Base-by-base conservation (phyloP, 345 rosid genomes). In the Populus davidiana region DNA sequence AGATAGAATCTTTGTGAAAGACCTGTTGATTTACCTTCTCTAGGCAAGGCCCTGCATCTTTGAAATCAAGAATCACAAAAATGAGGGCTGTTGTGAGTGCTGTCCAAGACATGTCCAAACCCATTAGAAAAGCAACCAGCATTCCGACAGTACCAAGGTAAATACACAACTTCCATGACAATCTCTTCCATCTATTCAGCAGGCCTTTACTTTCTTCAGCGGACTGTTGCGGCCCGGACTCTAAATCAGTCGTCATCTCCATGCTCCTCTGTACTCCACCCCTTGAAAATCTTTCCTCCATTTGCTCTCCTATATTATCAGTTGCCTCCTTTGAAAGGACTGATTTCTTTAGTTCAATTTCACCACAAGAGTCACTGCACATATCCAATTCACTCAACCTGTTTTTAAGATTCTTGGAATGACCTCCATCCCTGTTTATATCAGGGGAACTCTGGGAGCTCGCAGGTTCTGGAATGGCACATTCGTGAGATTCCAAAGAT, bases 71-170 rank as follows among this genome's bases (percentile, higher is more conserved):
- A 33, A 4, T 33, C 36, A 33, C 36, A 33, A 33, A 33, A 33
- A 33, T 4, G 36, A 33, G 36, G 36, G 36, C 36, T 33, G 36
- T 0, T 33, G 36, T 33, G 36, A 33, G 36, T 33, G 36, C 36
- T 4, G 36, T 33, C 36, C 36, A 33, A 33, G 36, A 33, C 36
- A 33, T 33, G 43, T 39, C 2, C 43, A 39, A 39, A 39, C 43
- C 43, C 43, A 39, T 39, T 39, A 39, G 43, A 39, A 39, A 39
- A 39, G 43, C 83, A 0, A 94, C 95, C 0, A 94, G 91, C 98
- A 94, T 92, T 29, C 98, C 97, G 4, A 3, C 97, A 94, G 95
- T 90, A 35, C 88, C 85, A 16, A 89, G 72, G 74, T 91, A 91
- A 64, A 92, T 93, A 82, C 91, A 76, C 3, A 84, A 70, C 71